A percentile compares a stretch with the other conserved stretches of the same genome.
Conservation (phyloP, 352 stramenopile species). For the Globisporangium acanthophoron region DNA sequence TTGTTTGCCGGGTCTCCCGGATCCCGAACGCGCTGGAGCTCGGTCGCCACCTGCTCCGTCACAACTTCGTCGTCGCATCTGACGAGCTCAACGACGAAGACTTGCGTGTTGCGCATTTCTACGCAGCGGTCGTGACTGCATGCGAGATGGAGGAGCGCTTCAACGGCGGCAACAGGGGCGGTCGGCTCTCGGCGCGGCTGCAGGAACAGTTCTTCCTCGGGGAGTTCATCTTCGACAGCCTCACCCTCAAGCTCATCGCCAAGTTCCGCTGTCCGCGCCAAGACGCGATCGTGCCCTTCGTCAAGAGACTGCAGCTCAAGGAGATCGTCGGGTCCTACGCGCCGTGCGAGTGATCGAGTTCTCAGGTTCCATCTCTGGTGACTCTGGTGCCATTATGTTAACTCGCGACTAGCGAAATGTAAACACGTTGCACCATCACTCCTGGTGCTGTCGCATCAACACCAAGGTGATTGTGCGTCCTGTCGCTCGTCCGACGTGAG, state of each 20-base stretch:
- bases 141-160: neutral
- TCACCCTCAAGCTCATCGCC: constrained; percentile 58
- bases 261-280: constrained; percentile 50
- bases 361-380: neutral
- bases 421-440: constrained; percentile 2
- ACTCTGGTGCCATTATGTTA: too few relatives aligned
- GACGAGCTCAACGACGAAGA: constrained; percentile 34
- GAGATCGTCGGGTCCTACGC: constrained; percentile 64
- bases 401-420: neutral
- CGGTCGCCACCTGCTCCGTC: constrained; percentile 32
- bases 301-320: constrained; percentile 73
- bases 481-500: neutral
- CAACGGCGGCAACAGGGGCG: neutral
- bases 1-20: constrained; percentile 53
- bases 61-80: constrained; percentile 47
- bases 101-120: constrained; percentile 51
- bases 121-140: constrained; percentile 20
- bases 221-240: constrained; percentile 67
- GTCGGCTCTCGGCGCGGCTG: neutral
- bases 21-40: constrained; percentile 39
- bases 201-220: constrained; percentile 45
- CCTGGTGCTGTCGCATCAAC: neutral
- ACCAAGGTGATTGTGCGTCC: neutral
- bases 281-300: constrained; percentile 53
- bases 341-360: constrained; percentile 36